Evolutionary conservation across 2,329 filamentous ascomycete genomes (phyloP).

Genomic region (Calonectria crousiana): DNA sequence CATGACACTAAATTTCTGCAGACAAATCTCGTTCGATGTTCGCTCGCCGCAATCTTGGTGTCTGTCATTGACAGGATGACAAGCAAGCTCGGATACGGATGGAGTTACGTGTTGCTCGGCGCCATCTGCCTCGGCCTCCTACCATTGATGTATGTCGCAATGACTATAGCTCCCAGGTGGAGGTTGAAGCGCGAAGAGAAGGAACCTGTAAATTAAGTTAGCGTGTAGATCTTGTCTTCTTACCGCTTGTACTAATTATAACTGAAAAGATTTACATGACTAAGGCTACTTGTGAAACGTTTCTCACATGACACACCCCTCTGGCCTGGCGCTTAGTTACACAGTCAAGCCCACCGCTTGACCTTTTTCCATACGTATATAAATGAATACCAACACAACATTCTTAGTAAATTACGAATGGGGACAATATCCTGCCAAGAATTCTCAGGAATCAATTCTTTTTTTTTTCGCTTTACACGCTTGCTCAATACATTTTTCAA

Average conservation of each 20-base stretch:
- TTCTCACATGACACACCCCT: not conserved
- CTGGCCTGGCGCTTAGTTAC: not conserved
- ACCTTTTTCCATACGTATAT: rapidly evolving
- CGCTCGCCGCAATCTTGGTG: conserved; percentile 21
- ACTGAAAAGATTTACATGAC: not conserved
- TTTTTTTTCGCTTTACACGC: not conserved
- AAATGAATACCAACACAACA: not conserved
- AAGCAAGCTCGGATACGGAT: conserved; percentile 17
- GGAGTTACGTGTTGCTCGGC: conserved; percentile 24
- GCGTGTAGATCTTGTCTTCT: not conserved
- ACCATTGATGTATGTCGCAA: conserved; percentile 14
- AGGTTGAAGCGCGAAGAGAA: conserved; percentile 5
- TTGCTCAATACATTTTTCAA: not conserved
- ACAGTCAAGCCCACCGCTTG: not conserved
- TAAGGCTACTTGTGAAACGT: not conserved
- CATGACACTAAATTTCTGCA: not conserved
- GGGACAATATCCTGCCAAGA: not conserved
- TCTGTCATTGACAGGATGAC: conserved; percentile 24
- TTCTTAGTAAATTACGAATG: not conserved
- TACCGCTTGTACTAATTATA: not conserved
- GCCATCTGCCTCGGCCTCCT: conserved; percentile 11
- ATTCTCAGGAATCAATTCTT: no score
- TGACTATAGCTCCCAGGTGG: conserved; percentile 19
- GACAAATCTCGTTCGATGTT: conserved; percentile 27
- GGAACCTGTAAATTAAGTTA: not conserved